phyloP scores from a whole-genome alignment of 352 stramenopile species.

The Pythium brassicae region DNA sequence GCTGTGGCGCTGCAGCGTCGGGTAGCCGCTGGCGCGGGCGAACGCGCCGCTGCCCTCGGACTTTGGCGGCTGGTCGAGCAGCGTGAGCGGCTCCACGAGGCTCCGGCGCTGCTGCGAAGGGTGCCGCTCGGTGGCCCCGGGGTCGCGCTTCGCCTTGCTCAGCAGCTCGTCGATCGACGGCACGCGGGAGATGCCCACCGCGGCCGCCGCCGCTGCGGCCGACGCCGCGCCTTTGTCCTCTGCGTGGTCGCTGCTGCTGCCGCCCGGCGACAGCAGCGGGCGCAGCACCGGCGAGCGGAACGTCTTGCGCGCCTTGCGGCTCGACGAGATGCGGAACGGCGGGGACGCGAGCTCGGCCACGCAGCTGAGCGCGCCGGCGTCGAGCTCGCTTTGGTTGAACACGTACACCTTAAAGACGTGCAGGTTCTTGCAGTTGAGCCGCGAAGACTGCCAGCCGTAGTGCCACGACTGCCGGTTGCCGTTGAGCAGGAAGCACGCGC shows the following conservation, averaged over 20 bases:
- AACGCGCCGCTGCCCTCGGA: constrained; percentile 4
- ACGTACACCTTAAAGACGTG: constrained; percentile 80
- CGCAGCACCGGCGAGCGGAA: constrained; percentile 48
- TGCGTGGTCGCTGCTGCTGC: constrained; percentile 11
- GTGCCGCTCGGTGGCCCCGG: constrained; percentile 1
- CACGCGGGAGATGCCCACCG: constrained; percentile 6
- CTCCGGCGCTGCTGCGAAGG: constrained; percentile 14
- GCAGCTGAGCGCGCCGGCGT: constrained; percentile 35
- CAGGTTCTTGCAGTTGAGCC: constrained; percentile 81
- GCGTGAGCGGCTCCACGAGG: constrained; percentile 13
- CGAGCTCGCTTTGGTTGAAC: constrained; percentile 33
- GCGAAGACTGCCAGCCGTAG: constrained; percentile 82
- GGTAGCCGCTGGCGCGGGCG: constrained; percentile 3
- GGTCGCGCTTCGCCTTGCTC: constrained; percentile 13
- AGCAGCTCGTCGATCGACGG: constrained; percentile 47
- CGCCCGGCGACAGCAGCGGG: constrained; percentile 6
- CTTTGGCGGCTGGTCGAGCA: constrained; percentile 13
- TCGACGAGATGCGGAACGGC: constrained; percentile 75
- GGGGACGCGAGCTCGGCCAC: constrained; percentile 54
- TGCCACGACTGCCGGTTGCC: constrained; percentile 85
- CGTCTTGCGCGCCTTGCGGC: constrained; percentile 76
- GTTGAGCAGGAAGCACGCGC: constrained; percentile 69
- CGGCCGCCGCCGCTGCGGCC: not conserved
- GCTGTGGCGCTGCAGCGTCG: constrained; percentile 18
- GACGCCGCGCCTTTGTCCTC: constrained; percentile 1